Conservation (phyloP, 306 rosid genomes). For the Ormosia emarginata region DNA sequence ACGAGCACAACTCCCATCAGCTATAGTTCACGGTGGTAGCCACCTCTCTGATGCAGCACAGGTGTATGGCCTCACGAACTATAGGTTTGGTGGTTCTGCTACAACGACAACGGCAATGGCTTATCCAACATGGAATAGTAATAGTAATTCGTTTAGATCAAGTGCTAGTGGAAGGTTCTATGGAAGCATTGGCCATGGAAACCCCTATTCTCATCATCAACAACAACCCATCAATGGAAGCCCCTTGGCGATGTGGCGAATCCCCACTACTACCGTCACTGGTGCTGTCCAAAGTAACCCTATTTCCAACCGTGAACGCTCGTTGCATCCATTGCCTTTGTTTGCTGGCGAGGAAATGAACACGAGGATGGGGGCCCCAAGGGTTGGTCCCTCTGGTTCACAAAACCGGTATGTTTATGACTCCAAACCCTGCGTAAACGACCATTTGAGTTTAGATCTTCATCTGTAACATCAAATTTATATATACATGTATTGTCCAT, state of each 20-base stretch:
- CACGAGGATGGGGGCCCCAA: slow-evolving; percentile 15
- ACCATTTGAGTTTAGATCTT: slow-evolving; percentile 92
- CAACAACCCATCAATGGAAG: slow-evolving; percentile 59
- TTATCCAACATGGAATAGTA: slow-evolving; percentile 55
- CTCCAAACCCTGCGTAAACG: slow-evolving; percentile 43
- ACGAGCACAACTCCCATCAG: slow-evolving; percentile 72
- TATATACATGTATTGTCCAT: not conserved
- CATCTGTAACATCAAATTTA: slow-evolving; percentile 49
- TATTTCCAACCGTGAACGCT: slow-evolving; percentile 43
- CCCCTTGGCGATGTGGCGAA: slow-evolving; percentile 64
- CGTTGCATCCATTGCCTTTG: slow-evolving; percentile 48
- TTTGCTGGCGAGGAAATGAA: slow-evolving; percentile 41
- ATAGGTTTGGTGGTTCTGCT: slow-evolving; percentile 40
- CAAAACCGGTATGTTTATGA: slow-evolving; percentile 49
- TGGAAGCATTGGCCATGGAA: slow-evolving; percentile 15
- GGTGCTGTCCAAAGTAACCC: slow-evolving; percentile 36
- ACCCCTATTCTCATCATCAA: slow-evolving; percentile 39
- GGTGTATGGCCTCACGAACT: slow-evolving; percentile 55
- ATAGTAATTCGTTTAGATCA: not conserved
- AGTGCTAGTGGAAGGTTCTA: slow-evolving; percentile 34
- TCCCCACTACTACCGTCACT: slow-evolving; percentile 39
- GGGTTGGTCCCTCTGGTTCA: slow-evolving; percentile 26
- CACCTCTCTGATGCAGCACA: slow-evolving; percentile 45
- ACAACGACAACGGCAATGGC: slow-evolving; percentile 1
- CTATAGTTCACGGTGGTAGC: slow-evolving; percentile 40